These are phyloP conservation scores for Triglochin maritima DNA, from an alignment of 106 monocot genomes.

Conservation along the genomic window DNA sequence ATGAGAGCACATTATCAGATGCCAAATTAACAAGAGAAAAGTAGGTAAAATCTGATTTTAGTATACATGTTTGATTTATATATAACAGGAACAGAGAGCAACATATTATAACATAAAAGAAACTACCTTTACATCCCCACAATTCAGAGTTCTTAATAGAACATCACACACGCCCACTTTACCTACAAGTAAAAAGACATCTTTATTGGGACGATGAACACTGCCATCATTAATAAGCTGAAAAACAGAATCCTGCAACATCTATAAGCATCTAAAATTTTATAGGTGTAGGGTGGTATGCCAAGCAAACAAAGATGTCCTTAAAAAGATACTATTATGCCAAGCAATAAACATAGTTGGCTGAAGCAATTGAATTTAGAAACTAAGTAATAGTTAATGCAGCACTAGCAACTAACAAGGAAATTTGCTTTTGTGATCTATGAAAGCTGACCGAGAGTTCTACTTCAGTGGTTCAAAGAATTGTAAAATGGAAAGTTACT, in stretches of 20 bases:
- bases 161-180: constrained; percentile 81
- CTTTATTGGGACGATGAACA: constrained; percentile 89
- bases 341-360: too few relatives aligned
- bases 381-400: too few relatives aligned
- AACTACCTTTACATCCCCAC: constrained; percentile 85
- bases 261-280: constrained; percentile 23
- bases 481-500: too few relatives aligned
- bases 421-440: too few relatives aligned
- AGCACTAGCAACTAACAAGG: too few relatives aligned
- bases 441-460: too few relatives aligned
- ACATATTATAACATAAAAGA: constrained; percentile 36
- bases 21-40: too few relatives aligned
- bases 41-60: background rate
- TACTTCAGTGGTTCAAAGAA: too few relatives aligned
- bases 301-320: background rate
- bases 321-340: background rate
- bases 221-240: constrained; percentile 63
- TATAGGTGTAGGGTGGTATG: background rate
- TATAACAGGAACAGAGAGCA: constrained; percentile 4
- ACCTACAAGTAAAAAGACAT: constrained; percentile 98
- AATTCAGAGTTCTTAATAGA: constrained; percentile 95
- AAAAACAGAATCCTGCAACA: constrained; percentile 63
- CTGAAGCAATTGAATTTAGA: too few relatives aligned
- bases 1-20: too few relatives aligned
- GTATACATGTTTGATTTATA: background rate